These are phyloP conservation scores for Heracleum sosnowskyi DNA, from an alignment of 129 eudicot species.

Conservation along the genomic window DNA sequence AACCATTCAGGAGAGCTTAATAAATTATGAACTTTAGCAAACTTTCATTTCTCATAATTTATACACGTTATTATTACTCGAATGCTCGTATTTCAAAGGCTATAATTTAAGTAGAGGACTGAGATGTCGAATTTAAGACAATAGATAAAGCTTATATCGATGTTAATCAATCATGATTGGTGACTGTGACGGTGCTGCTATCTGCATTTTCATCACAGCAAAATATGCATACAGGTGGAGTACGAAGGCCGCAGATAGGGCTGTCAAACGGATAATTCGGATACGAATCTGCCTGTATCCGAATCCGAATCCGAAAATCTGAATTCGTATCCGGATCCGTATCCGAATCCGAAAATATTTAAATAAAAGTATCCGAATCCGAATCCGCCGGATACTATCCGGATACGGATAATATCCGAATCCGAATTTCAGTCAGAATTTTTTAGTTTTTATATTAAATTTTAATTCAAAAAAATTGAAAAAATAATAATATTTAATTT, in stretches of 20 bases:
- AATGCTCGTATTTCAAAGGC: not conserved
- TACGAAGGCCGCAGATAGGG: not conserved
- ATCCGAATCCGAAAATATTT: no score
- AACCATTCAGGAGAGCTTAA: slow-evolving; percentile 18
- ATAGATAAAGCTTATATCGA: not conserved
- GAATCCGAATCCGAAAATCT: no score
- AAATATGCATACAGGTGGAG: not conserved
- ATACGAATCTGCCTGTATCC: no score
- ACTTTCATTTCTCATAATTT: not conserved
- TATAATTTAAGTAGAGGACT: not conserved
- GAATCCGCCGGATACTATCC: no score
- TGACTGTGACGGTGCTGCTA: not conserved
- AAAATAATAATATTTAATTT: no score
- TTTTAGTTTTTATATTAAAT: no score
- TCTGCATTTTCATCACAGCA: not conserved
- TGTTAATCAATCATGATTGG: not conserved
- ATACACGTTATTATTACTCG: not conserved
- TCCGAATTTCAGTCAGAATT: no score
- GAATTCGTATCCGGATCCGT: no score
- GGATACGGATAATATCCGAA: no score
- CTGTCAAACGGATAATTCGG: no score
- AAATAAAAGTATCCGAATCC: no score
- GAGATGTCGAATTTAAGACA: not conserved
- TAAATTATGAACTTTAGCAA: not conserved
- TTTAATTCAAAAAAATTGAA: no score